Base-by-base conservation (phyloP, 176 grass and related monocot species). In the Avena insularis region DNA sequence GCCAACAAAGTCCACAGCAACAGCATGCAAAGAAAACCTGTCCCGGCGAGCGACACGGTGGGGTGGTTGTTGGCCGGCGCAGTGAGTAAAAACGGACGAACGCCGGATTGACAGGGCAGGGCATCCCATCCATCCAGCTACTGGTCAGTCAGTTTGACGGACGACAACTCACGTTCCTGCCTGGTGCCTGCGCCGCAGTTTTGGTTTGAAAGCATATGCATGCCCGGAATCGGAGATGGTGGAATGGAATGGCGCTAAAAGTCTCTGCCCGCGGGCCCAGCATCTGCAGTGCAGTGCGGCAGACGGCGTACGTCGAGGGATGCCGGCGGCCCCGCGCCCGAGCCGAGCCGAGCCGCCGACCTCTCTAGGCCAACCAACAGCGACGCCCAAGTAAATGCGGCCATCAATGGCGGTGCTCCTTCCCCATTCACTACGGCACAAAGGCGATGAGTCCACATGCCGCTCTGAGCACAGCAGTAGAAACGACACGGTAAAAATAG, bases 401-500 rank as follows among this genome's bases (percentile, higher is more conserved):
- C 53, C 79, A 90, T 90, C 40, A 68, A 90, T 90, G 78, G 57
- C 87, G 16, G 67, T 12, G 50, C 31, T 25, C 11, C 46, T 2
- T 36, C 15, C 80, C 80, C 16, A 36, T 15, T 68, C 35, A 67
- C 59, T 50, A 33, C 45, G 79, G 79, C 79, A 19, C 59, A 17
- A 55, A 53, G 2, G 43, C 9, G 46, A 48, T 17, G 14, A 17
- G 53, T 17, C 15, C 75, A 76, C 73, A 76, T 76, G 73, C 73
- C 2, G 13, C 72, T 49, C 49, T 35, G 48, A 10, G 21, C 60
- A 62, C 0, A 23, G 1, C 3, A 21, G 2, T 4, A 21, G 8
- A 33, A 29, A 14, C 13, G 5, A 3, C 9, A 35, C 69, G 38
- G 70, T 72, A 6, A 43, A 40, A 43, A 43, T 43, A 43, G 40